Base-by-base conservation (phyloP, 2,329 filamentous ascomycete species). In the Botrytis squamosa region DNA sequence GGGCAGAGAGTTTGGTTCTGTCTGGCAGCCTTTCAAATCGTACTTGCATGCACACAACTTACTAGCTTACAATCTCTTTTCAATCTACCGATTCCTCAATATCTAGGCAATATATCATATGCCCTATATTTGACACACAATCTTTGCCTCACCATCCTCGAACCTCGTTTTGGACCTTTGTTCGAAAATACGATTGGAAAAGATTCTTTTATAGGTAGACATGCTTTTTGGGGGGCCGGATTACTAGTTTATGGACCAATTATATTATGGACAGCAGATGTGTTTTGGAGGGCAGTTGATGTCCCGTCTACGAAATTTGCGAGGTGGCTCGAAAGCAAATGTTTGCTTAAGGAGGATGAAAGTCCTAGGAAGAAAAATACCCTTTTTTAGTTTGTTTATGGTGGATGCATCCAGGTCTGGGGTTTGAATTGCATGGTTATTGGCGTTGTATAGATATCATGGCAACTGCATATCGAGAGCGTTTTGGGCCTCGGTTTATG, bases 101-200 rank as follows among this genome's bases (percentile, higher is more conserved):
- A 90, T 78, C 84, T 88, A 33, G 88, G 86, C 20, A 84, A 84
- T 40, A 86, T 89, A 75, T 88, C 86, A 73, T 90, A 86, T 75
- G 85, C 88, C 4, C 82, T 90, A 4, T 90, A 90, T 76, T 82
- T 90, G 10, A 84, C 87, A n/a, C 88, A 90, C 77, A 88, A 88
- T 0, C 84, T 84, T 7, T 82, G 86, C 20, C 79, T 88, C 14
- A 84, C 82, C 5, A 75, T 73, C 8, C 57, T 80, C 29, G 78
- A 79, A 59, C 78, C 78, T 6, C 40, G 73, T 22, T 67, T 79
- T 22, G 65, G 46, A 29, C 84, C 75, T 1, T 52, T 77, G 14
- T 59, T 80, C 22, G 72, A 78, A 29, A 10, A 25, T 14, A n/a
- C 70, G 12, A 76, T 78, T 59, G 74, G 74, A 44, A 79, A 76